Evolutionary conservation across 345 rosid species (phyloP).

Genomic region (Camelina laxa): DNA sequence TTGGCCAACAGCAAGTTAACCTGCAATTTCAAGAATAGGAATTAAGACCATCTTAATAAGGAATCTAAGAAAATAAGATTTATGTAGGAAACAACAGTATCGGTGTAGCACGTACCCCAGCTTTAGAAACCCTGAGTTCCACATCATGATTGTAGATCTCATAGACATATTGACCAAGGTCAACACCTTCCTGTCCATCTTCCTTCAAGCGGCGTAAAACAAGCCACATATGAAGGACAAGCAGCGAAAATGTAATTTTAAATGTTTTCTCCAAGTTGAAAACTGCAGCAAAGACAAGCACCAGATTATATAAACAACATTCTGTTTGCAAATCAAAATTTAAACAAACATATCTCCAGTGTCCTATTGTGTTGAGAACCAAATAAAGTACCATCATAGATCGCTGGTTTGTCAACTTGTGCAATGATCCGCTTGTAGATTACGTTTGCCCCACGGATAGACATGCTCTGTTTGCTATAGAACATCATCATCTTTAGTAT

Average conservation of each 20-base stretch:
- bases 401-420: slow-evolving; percentile 78
- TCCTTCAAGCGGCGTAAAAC: slow-evolving; percentile 78
- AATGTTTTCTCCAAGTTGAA: slow-evolving; percentile 97
- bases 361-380: slow-evolving; percentile 3
- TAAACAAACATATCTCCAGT: too few relatives aligned
- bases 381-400: slow-evolving; percentile 70
- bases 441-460: slow-evolving; percentile 84
- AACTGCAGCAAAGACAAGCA: slow-evolving; percentile 52
- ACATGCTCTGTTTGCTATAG: slow-evolving; percentile 89
- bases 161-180: slow-evolving; percentile 87
- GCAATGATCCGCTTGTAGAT: slow-evolving; percentile 64
- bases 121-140: slow-evolving; percentile 92
- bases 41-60: not conserved
- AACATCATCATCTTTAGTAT: slow-evolving; percentile 71
- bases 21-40: slow-evolving; percentile 49
- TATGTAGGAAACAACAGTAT: slow-evolving; percentile 3
- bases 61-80: not conserved
- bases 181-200: slow-evolving; percentile 92
- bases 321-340: not conserved
- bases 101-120: slow-evolving; percentile 63
- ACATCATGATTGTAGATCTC: slow-evolving; percentile 95
- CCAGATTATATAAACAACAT: not conserved
- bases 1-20: slow-evolving; percentile 80
- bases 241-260: slow-evolving; percentile 78
- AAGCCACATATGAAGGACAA: slow-evolving; percentile 96